phyloP scores from a whole-genome alignment of 2,329 filamentous ascomycete genomes.

The Aspergillus sp. region DNA sequence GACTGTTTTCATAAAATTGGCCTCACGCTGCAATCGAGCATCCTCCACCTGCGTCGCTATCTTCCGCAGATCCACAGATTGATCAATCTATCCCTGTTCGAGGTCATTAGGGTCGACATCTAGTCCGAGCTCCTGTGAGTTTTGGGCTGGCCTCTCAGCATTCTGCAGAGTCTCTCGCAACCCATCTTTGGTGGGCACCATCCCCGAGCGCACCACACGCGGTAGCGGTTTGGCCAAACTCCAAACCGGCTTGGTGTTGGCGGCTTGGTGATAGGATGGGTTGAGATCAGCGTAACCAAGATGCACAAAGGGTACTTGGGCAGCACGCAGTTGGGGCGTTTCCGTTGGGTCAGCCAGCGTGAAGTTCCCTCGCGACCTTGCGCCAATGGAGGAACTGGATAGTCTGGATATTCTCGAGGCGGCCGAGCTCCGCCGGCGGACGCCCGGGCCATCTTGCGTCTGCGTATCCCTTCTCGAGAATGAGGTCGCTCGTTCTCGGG shows the following conservation, averaged over 20 bases:
- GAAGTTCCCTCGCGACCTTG: slow-evolving; percentile 23
- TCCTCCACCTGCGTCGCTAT: slow-evolving; percentile 42
- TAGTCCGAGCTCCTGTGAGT: slow-evolving; percentile 28
- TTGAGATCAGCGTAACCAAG: slow-evolving; percentile 50
- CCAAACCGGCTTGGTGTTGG: slow-evolving; percentile 47
- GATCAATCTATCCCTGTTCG: slow-evolving; percentile 37
- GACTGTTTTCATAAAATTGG: slow-evolving; percentile 32
- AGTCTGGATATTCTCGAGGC: slow-evolving; percentile 13
- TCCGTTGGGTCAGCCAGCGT: slow-evolving; percentile 28
- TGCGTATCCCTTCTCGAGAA: not conserved
- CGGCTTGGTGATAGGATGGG: slow-evolving; percentile 48
- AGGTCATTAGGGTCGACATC: slow-evolving; percentile 38
- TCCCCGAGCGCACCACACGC: slow-evolving; percentile 48
- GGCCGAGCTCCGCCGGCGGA: slow-evolving; percentile 17
- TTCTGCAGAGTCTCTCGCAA: slow-evolving; percentile 24
- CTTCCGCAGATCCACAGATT: slow-evolving; percentile 31
- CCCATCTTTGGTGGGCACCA: slow-evolving; percentile 43
- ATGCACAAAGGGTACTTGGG: slow-evolving; percentile 44
- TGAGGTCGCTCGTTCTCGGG: slow-evolving; percentile 3
- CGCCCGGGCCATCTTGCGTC: not conserved
- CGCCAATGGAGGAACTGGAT: slow-evolving; percentile 21
- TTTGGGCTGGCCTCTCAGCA: slow-evolving; percentile 24
- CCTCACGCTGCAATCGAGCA: slow-evolving; percentile 34
- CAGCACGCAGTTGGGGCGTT: slow-evolving; percentile 20
- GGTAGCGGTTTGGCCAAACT: slow-evolving; percentile 49